Evolutionary conservation across 179 eudicot species (phyloP).

Genomic region (Carnegiea gigantea): DNA sequence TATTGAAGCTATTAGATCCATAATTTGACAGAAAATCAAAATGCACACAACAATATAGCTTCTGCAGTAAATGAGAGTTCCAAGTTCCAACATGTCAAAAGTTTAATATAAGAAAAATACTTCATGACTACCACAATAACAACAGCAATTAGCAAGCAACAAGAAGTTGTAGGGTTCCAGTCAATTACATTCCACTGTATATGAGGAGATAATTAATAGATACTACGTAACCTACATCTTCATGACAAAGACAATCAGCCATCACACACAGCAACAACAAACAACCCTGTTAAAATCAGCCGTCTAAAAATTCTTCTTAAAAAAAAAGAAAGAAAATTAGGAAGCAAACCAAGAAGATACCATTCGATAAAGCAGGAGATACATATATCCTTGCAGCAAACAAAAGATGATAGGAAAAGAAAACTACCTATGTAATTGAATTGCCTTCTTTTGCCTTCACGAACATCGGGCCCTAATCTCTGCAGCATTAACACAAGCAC

Average conservation of each 20-base stretch:
- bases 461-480: constrained; percentile 84
- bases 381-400: no score
- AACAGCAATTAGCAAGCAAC: neutral
- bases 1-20: constrained; percentile 18
- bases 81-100: neutral
- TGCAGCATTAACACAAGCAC: constrained; percentile 44
- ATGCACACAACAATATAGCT: neutral
- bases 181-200: neutral
- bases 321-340: no score
- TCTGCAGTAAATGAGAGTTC: neutral
- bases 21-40: neutral
- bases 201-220: neutral
- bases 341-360: no score
- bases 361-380: no score
- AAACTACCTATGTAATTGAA: constrained; percentile 71
- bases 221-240: neutral
- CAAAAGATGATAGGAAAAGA: neutral
- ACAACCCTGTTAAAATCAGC: no score
- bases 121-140: neutral
- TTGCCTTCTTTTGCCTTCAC: constrained; percentile 87
- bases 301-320: no score
- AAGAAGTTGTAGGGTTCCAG: neutral
- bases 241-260: neutral
- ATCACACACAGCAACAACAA: neutral
- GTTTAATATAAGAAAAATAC: neutral